Conservation (phyloP, 495 filamentous ascomycete genomes). For the Clavariopsis aquatica region DNA sequence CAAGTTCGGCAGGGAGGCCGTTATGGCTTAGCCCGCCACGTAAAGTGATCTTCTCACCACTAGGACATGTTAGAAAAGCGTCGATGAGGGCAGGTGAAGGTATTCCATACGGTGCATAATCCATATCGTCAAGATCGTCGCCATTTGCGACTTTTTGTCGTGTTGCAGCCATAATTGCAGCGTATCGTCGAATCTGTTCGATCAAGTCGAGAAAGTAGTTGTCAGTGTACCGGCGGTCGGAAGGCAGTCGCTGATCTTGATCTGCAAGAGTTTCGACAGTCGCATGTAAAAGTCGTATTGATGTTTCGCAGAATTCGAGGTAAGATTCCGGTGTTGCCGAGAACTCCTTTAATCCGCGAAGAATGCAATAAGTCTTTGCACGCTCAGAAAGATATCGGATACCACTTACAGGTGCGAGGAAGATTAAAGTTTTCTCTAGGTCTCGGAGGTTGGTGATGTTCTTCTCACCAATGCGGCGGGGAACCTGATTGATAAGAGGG, state of each 20-base stretch:
- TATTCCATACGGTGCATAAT: slow-evolving; percentile 46
- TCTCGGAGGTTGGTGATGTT: slow-evolving; percentile 84
- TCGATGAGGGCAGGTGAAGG: neutral
- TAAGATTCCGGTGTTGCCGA: slow-evolving; percentile 67
- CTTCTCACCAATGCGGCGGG: slow-evolving; percentile 71
- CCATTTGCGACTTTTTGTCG: slow-evolving; percentile 49
- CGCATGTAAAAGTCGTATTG: slow-evolving; percentile 80
- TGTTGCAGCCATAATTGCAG: slow-evolving; percentile 54
- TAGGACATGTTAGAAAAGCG: slow-evolving; percentile 37
- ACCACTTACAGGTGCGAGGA: slow-evolving; percentile 83
- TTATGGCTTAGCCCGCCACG: slow-evolving; percentile 75
- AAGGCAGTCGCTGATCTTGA: slow-evolving; percentile 73
- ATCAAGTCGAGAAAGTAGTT: slow-evolving; percentile 93
- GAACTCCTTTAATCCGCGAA: slow-evolving; percentile 68
- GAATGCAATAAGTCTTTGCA: slow-evolving; percentile 66
- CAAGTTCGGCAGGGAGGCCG: slow-evolving; percentile 74
- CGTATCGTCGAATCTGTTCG: slow-evolving; percentile 63
- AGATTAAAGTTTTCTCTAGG: slow-evolving; percentile 85
- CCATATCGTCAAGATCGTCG: slow-evolving; percentile 46
- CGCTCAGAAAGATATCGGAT: slow-evolving; percentile 48
- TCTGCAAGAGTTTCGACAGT: slow-evolving; percentile 78
- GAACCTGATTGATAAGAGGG: slow-evolving; percentile 71
- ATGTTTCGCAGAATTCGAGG: slow-evolving; percentile 80
- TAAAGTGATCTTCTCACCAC: slow-evolving; percentile 68
- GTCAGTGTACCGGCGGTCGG: slow-evolving; percentile 85